A percentile compares a stretch with the other conserved stretches of the same genome.
These are phyloP conservation scores for Benincasa hispida DNA, from an alignment of 306 rosid species.

Conservation along the genomic window DNA sequence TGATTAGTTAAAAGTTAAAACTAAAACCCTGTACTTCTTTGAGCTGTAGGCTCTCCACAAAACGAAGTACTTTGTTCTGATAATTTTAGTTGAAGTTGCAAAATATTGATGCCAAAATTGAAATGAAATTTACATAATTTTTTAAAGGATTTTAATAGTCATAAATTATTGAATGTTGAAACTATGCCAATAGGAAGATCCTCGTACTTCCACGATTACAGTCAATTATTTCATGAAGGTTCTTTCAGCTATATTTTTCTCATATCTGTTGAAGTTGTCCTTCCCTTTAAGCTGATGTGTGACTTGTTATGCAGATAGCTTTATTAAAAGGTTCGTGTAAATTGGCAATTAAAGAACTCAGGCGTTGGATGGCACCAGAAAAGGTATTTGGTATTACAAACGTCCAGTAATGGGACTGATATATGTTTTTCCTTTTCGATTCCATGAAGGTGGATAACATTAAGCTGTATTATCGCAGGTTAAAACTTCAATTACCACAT, in stretches of 20 bases:
- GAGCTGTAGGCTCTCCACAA: background rate
- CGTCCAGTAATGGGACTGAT: background rate
- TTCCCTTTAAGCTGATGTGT: background rate
- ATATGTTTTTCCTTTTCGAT: background rate
- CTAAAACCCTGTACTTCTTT: background rate
- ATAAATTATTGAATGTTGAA: background rate
- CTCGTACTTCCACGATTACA: background rate
- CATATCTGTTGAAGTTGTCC: background rate
- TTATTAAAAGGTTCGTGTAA: constrained; percentile 55
- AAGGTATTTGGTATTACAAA: constrained; percentile 38
- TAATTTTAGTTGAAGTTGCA: background rate
- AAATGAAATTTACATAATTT: no score
- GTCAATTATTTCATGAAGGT: background rate
- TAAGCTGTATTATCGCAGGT: constrained; percentile 32
- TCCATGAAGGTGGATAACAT: background rate
- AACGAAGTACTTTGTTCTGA: background rate
- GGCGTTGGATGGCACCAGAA: constrained; percentile 70
- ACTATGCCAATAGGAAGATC: background rate
- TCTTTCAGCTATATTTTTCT: background rate
- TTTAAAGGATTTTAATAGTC: background rate
- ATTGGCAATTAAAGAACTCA: constrained; percentile 44
- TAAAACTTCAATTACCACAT: constrained; percentile 54
- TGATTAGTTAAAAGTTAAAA: background rate
- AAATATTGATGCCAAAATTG: background rate
- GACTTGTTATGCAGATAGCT: constrained; percentile 41